Percentiles rank a stretch among this genome's conserved stretches.
Evolutionary conservation across 2,329 filamentous ascomycete species (phyloP).

Genomic region (Aspergillus vadensis): DNA sequence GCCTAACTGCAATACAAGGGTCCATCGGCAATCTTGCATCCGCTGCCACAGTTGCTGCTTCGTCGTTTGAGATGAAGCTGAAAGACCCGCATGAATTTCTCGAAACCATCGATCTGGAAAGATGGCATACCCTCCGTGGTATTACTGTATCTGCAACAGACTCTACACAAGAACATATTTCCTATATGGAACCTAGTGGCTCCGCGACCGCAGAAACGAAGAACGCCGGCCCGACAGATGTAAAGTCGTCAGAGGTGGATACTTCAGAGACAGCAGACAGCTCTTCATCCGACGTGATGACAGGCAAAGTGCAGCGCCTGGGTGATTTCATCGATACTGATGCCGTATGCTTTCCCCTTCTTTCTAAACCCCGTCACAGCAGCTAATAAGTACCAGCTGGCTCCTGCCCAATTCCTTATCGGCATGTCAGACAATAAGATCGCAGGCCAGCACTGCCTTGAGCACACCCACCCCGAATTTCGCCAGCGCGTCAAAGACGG

Average conservation of each 20-base stretch:
- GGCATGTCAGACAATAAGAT: constrained; percentile 32
- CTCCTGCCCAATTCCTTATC: constrained; percentile 43
- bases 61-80: constrained; percentile 49
- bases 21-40: constrained; percentile 50
- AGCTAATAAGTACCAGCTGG: constrained; percentile 32
- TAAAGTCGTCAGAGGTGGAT: neutral
- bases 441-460: constrained; percentile 44
- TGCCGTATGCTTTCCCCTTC: constrained; percentile 26
- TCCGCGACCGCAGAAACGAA: neutral
- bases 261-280: neutral
- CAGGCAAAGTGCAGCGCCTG: constrained; percentile 42
- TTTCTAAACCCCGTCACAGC: neutral
- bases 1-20: constrained; percentile 25
- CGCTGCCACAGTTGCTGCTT: constrained; percentile 51
- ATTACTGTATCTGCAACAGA: neutral
- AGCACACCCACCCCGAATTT: constrained; percentile 47
- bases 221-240: too few relatives aligned
- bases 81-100: constrained; percentile 40
- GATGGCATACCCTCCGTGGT: constrained; percentile 4
- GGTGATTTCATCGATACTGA: constrained; percentile 51
- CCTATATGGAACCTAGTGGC: constrained; percentile 17
- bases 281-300: constrained; percentile 22
- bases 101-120: constrained; percentile 31
- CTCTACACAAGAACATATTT: neutral
- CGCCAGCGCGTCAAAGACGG: constrained; percentile 40